phyloP scores from a whole-genome alignment of 441 rosid species.

The Jatropha multifida region DNA sequence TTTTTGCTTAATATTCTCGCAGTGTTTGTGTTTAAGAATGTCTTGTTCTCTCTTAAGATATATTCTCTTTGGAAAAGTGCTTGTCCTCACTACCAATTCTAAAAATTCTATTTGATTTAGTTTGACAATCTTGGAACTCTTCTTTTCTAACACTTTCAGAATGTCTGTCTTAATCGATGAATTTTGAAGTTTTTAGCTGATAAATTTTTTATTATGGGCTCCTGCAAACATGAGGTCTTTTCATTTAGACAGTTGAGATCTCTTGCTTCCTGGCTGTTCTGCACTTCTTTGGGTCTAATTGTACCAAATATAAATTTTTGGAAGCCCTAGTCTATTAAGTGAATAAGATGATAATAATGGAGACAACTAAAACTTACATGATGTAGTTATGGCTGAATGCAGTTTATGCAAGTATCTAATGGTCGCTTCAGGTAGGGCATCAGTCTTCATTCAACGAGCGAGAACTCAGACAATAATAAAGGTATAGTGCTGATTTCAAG shows the following conservation, averaged over 20 bases:
- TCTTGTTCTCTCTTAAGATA: too few relatives aligned
- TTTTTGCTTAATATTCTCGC: background rate
- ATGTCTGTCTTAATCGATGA: background rate
- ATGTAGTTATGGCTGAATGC: conserved; percentile 23
- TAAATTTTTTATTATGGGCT: background rate
- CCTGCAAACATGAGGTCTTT: background rate
- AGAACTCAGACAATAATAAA: conserved; percentile 34
- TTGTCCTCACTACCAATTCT: background rate
- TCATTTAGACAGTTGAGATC: background rate
- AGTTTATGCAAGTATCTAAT: conserved; percentile 69
- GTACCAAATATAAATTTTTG: background rate
- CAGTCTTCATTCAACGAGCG: conserved; percentile 44
- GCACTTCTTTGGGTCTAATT: background rate
- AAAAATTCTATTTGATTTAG: background rate
- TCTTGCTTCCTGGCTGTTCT: background rate
- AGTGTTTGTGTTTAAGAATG: background rate
- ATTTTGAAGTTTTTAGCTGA: background rate
- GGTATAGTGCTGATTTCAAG: conserved; percentile 29
- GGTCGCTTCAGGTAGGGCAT: conserved; percentile 68
- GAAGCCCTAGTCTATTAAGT: background rate
- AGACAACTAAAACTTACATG: conserved; percentile 6
- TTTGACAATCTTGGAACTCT: background rate
- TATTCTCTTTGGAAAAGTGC: background rate
- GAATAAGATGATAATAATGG: background rate
- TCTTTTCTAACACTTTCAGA: background rate